Evolutionary conservation across 345 rosid species (phyloP).

Genomic region (Eucalyptus decipiens): DNA sequence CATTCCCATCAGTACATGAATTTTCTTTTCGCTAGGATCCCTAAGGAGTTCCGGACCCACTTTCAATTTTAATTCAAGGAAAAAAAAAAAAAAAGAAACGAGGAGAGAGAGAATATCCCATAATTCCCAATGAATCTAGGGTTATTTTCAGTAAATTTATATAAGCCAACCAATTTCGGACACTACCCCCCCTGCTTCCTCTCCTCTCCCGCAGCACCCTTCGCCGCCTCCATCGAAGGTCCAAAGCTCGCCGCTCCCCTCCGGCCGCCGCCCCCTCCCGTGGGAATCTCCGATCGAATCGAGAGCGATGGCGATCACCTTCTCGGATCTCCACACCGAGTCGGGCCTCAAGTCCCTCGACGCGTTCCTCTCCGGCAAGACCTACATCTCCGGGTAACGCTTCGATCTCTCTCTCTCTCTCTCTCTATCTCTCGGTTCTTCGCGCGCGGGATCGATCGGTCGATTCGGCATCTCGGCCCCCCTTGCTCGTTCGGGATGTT

Average conservation of each 20-base stretch:
- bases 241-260: background rate
- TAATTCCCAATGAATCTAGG: background rate
- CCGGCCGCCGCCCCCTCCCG: too few species aligned
- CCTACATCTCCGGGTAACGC: conserved; percentile 65
- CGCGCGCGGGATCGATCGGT: background rate
- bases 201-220: background rate
- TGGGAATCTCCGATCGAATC: background rate
- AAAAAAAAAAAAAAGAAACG: background rate
- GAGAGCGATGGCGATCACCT: conserved; percentile 55
- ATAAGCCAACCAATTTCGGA: background rate
- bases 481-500: background rate
- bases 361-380: conserved; percentile 54
- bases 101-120: background rate
- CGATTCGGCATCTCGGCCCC: background rate
- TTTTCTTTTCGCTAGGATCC: fast-evolving
- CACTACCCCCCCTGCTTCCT: background rate
- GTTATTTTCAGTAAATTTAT: background rate
- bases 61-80: background rate
- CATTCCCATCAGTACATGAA: background rate
- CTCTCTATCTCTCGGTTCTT: background rate
- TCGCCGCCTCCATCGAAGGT: background rate
- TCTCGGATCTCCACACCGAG: conserved; percentile 81
- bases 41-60: background rate
- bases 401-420: too few species aligned
- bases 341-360: conserved; percentile 77